phyloP scores from a whole-genome alignment of 2,329 filamentous ascomycete species.

The Blastomyces parvus region DNA sequence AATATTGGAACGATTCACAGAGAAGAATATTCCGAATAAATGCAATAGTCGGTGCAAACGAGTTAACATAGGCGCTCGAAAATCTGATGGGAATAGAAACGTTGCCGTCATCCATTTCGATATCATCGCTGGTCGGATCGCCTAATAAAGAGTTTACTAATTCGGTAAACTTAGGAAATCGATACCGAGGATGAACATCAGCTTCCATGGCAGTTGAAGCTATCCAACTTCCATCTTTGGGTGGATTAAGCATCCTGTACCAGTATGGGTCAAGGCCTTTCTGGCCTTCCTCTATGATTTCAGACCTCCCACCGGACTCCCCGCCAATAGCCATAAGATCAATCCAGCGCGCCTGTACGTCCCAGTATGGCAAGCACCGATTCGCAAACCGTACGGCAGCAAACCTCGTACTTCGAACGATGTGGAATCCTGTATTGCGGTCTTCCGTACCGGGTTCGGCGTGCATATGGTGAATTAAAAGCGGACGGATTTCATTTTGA shows the following conservation, averaged over 20 bases:
- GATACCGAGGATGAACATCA: slow-evolving; percentile 38
- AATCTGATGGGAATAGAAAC: slow-evolving; percentile 19
- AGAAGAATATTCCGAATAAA: slow-evolving; percentile 58
- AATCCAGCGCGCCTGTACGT: slow-evolving; percentile 75
- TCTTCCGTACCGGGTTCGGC: slow-evolving; percentile 36
- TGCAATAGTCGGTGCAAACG: slow-evolving; percentile 59
- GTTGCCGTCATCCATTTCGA: slow-evolving; percentile 7
- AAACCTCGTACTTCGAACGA: slow-evolving; percentile 66
- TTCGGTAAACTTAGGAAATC: slow-evolving; percentile 32
- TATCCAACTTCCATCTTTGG: slow-evolving; percentile 35
- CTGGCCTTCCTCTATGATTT: slow-evolving; percentile 80
- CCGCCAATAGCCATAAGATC: slow-evolving; percentile 71
- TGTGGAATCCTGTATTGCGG: slow-evolving; percentile 30
- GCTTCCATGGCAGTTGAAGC: slow-evolving; percentile 44
- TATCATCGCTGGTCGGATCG: background rate
- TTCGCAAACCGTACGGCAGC: slow-evolving; percentile 84
- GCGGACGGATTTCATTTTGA: slow-evolving; percentile 39
- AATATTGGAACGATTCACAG: slow-evolving; percentile 44
- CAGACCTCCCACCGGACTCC: slow-evolving; percentile 58
- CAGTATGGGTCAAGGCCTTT: slow-evolving; percentile 77
- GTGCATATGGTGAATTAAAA: slow-evolving; percentile 61
- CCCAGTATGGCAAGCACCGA: slow-evolving; percentile 68
- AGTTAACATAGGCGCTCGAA: slow-evolving; percentile 32
- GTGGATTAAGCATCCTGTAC: slow-evolving; percentile 53
- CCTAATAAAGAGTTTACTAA: slow-evolving; percentile 22